Percentiles rank a stretch among this genome's conserved stretches.
Conservation (phyloP, 257 asterid species). For the Capsicum rhomboideum region DNA sequence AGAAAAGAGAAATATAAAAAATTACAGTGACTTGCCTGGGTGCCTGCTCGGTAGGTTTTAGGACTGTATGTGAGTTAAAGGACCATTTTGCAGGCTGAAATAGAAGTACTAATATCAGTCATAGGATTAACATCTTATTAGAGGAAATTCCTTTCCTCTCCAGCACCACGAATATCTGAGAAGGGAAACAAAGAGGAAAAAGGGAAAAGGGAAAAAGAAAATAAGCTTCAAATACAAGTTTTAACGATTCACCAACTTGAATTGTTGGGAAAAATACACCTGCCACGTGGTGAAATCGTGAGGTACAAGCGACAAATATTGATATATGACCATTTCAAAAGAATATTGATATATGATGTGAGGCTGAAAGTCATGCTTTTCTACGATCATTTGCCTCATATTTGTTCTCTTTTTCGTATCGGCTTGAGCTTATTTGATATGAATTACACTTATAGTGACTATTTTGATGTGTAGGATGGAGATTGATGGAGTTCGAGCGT, state of each 20-base stretch:
- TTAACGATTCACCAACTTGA: not conserved
- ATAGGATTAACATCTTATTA: not conserved
- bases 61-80: conserved; percentile 79
- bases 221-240: not conserved
- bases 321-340: not conserved
- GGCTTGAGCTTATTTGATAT: too few relatives aligned
- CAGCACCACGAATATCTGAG: not conserved
- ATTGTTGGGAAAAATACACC: not conserved
- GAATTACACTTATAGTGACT: too few relatives aligned
- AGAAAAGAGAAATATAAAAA: not conserved
- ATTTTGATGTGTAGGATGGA: too few relatives aligned
- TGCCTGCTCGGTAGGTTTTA: conserved; percentile 74
- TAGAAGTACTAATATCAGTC: conserved; percentile 9
- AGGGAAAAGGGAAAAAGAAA: not conserved
- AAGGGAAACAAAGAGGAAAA: not conserved
- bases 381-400: too few relatives aligned
- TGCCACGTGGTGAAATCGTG: not conserved
- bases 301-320: not conserved
- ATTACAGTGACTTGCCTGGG: conserved; percentile 43
- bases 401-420: too few relatives aligned
- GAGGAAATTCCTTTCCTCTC: not conserved
- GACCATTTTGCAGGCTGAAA: conserved; percentile 91
- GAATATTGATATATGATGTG: not conserved
- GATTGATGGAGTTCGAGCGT: too few relatives aligned
- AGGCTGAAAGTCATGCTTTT: too few relatives aligned